These are phyloP conservation scores for Aspergillus kassunensis DNA, from an alignment of 495 filamentous ascomycete genomes.

Conservation along the genomic window DNA sequence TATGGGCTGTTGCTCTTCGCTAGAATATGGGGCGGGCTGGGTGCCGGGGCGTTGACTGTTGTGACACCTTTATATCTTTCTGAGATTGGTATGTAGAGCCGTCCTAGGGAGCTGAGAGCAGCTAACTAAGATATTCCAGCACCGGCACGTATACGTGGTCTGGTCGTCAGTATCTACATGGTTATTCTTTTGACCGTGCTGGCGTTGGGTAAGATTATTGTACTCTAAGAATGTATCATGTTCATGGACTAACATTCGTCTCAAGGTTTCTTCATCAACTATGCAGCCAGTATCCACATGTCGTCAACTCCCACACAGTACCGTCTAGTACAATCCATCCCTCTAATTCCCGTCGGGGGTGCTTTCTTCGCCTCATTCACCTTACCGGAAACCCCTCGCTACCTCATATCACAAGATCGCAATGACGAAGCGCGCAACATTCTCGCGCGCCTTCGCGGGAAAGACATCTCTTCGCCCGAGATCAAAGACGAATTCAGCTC, in stretches of 20 bases:
- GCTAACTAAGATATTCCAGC: constrained; percentile 21
- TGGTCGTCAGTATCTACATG: constrained; percentile 47
- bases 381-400: constrained; percentile 41
- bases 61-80: constrained; percentile 48
- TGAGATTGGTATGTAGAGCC: constrained; percentile 34
- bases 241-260: not conserved
- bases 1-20: constrained; percentile 44
- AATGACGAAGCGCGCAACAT: constrained; percentile 30
- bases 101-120: not conserved
- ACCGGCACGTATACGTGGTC: constrained; percentile 43
- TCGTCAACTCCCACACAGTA: constrained; percentile 36
- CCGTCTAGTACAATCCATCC: constrained; percentile 42
- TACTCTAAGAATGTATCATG: not conserved
- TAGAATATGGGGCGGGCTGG: constrained; percentile 43
- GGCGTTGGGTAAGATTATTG: constrained; percentile 30
- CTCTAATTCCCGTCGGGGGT: constrained; percentile 38
- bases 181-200: constrained; percentile 43
- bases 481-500: constrained; percentile 34
- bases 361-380: constrained; percentile 34
- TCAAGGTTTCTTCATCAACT: constrained; percentile 48
- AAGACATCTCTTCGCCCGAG: constrained; percentile 23
- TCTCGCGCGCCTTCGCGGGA: constrained; percentile 40
- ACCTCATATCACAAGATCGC: constrained; percentile 35
- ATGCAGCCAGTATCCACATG: constrained; percentile 40
- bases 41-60: constrained; percentile 47